A percentile compares a stretch with the other conserved stretches of the same genome.
Evolutionary conservation across 768 basidiomycete genomes (phyloP).

Genomic region (Leccinum longicurvipes): DNA sequence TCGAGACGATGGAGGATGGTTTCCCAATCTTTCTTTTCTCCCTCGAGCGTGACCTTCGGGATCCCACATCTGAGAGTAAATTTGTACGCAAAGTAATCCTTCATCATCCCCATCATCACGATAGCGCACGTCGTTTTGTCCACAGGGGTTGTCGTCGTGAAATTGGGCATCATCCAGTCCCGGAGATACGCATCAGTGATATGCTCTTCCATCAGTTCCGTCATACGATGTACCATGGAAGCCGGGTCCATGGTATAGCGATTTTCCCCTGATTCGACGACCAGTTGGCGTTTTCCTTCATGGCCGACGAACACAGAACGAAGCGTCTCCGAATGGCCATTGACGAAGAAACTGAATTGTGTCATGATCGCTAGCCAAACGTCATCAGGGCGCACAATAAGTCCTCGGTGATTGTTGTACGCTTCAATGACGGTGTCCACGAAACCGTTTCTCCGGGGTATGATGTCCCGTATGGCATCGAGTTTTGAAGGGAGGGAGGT

Average conservation of each 20-base stretch:
- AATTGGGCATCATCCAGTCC: slow-evolving; percentile 41
- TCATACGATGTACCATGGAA: slow-evolving; percentile 22
- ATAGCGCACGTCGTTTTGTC: slow-evolving; percentile 39
- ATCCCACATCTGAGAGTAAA: slow-evolving; percentile 37
- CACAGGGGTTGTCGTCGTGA: slow-evolving; percentile 42
- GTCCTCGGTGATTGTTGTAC: slow-evolving; percentile 34
- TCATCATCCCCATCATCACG: slow-evolving; percentile 42
- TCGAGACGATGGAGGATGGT: slow-evolving; percentile 36
- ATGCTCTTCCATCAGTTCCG: slow-evolving; percentile 19
- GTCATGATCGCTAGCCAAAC: slow-evolving; percentile 39
- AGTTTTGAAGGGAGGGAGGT: slow-evolving; percentile 23
- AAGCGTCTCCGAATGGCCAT: slow-evolving; percentile 34
- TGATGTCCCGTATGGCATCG: slow-evolving; percentile 26
- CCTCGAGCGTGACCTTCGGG: slow-evolving; percentile 43
- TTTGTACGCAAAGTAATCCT: slow-evolving; percentile 38
- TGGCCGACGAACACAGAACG: slow-evolving; percentile 31
- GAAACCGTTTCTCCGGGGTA: slow-evolving; percentile 33
- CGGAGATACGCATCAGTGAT: slow-evolving; percentile 28
- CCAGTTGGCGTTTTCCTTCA: slow-evolving; percentile 25
- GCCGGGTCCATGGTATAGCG: slow-evolving; percentile 32
- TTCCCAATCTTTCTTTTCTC: slow-evolving; percentile 39
- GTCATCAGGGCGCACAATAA: slow-evolving; percentile 48
- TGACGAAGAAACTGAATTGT: slow-evolving; percentile 41
- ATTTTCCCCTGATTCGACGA: slow-evolving; percentile 18
- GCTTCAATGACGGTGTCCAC: slow-evolving; percentile 35